Percentiles rank a stretch among this genome's conserved stretches.
phyloP scores from a whole-genome alignment of 2,329 filamentous ascomycete genomes.

The Colletotrichum agaves region DNA sequence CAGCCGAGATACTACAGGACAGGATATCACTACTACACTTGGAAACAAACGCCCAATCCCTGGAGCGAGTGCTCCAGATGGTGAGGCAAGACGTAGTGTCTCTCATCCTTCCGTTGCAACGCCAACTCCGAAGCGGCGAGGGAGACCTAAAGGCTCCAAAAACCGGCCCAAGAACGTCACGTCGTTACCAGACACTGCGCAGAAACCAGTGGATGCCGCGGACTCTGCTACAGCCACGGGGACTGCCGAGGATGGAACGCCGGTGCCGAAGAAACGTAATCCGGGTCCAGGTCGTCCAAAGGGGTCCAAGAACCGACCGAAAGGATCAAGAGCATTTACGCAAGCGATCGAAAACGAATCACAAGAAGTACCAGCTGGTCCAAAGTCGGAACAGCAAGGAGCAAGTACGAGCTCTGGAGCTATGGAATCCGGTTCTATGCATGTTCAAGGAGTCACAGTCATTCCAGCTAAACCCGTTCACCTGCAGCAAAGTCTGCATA shows the following conservation, averaged over 20 bases:
- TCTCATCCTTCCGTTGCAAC: conserved; percentile 26
- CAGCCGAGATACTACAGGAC: not conserved
- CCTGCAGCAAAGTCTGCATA: not conserved
- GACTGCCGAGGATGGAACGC: conserved; percentile 26
- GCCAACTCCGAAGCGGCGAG: conserved; percentile 35
- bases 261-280: conserved; percentile 50
- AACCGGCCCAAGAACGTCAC: conserved; percentile 24
- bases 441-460: too few species aligned
- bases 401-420: not conserved
- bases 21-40: not conserved
- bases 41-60: not conserved
- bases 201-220: not conserved
- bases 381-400: not conserved
- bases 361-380: not conserved
- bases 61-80: not conserved
- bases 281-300: conserved; percentile 56
- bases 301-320: conserved; percentile 62
- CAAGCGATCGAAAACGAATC: not conserved
- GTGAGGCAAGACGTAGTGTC: not conserved
- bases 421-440: too few species aligned
- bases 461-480: not conserved
- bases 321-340: conserved; percentile 40
- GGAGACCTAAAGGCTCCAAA: conserved; percentile 41
- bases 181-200: too few species aligned
- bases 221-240: not conserved